Conservation (phyloP, 306 rosid genomes). For the Dryas drummondii region DNA sequence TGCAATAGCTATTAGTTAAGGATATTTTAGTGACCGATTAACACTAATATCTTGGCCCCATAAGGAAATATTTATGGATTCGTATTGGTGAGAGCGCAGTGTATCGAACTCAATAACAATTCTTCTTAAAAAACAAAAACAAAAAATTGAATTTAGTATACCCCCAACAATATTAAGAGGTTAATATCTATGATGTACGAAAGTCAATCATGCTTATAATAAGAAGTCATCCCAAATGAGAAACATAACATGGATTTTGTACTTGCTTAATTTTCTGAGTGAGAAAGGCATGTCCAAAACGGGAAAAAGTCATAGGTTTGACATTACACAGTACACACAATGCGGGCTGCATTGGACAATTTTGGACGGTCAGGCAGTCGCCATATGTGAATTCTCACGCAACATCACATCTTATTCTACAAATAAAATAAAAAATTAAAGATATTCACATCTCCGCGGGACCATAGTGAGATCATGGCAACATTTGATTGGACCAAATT, state of each 20-base stretch:
- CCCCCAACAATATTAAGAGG: too few relatives aligned
- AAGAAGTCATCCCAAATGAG: not conserved
- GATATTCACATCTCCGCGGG: not conserved
- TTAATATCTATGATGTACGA: not conserved
- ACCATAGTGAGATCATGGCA: not conserved
- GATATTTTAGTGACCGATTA: too few relatives aligned
- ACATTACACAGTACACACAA: not conserved
- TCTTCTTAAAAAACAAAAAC: too few relatives aligned
- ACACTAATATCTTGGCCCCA: too few relatives aligned
- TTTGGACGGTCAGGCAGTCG: not conserved
- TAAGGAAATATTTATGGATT: too few relatives aligned
- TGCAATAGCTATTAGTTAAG: too few relatives aligned
- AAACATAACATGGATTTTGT: not conserved
- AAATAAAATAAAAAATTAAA: not conserved
- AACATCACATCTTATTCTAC: not conserved
- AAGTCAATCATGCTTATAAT: not conserved
- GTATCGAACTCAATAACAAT: too few relatives aligned
- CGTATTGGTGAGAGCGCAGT: too few relatives aligned
- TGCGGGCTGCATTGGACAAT: not conserved
- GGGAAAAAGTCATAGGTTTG: not conserved
- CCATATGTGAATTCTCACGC: conserved; percentile 13
- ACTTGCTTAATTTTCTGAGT: not conserved
- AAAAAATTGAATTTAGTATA: too few relatives aligned
- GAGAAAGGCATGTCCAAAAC: not conserved
- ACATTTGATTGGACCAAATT: not conserved